These are phyloP conservation scores for Trametes cubensis DNA, from an alignment of 768 basidiomycete genomes.

Conservation along the genomic window DNA sequence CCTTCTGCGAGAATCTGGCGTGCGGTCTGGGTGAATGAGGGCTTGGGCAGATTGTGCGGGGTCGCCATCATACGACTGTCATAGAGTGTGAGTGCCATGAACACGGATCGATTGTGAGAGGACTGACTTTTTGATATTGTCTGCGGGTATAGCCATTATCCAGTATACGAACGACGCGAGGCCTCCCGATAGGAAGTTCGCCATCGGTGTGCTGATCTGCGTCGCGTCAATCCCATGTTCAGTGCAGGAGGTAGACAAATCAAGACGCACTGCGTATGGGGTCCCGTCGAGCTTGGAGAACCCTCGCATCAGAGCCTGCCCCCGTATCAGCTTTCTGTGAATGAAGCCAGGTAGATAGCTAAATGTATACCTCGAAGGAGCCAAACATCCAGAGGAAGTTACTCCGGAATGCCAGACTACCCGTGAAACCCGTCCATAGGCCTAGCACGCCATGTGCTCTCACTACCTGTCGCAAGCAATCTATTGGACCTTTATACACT, in stretches of 20 bases:
- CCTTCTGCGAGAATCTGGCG: constrained; percentile 55
- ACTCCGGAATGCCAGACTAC: constrained; percentile 69
- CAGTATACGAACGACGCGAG: constrained; percentile 65
- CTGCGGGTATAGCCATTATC: constrained; percentile 71
- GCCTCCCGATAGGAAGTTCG: constrained; percentile 70
- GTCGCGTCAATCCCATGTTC: not conserved
- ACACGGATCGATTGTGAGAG: no score
- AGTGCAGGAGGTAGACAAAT: not conserved
- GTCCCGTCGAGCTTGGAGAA: constrained; percentile 61
- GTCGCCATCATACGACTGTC: constrained; percentile 66
- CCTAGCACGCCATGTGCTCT: constrained; percentile 63
- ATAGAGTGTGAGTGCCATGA: not conserved
- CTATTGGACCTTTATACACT: constrained; percentile 66
- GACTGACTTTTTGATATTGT: constrained; percentile 81
- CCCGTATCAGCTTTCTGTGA: not conserved
- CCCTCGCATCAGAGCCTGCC: constrained; percentile 59
- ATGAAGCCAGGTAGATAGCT: no score
- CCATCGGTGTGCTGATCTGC: constrained; percentile 61
- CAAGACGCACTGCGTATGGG: constrained; percentile 54
- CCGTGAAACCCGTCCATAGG: constrained; percentile 76
- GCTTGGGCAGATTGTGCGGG: constrained; percentile 41
- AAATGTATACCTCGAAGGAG: constrained; percentile 56
- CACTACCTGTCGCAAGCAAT: constrained; percentile 66
- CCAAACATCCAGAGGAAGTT: constrained; percentile 85
- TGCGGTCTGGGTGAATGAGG: constrained; percentile 54